Base-by-base conservation (phyloP, 176 grass and related monocot species). In the Neostapfia colusana region DNA sequence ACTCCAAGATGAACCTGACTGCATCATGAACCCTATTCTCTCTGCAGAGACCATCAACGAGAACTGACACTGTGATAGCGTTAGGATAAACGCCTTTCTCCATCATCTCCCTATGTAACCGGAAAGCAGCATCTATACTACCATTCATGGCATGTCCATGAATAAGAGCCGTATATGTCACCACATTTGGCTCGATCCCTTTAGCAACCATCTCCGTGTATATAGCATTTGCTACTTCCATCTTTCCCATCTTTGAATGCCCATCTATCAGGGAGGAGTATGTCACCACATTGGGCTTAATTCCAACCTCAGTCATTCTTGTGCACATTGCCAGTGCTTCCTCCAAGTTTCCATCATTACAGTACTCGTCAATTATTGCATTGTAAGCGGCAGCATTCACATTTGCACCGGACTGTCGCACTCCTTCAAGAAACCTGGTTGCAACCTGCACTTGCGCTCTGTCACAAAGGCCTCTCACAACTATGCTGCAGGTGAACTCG, bases 181-280 rank as follows among this genome's bases (percentile, higher is more conserved):
- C 64, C 45, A 83, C 81, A 84, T 88, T 84, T 64, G 86, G 86
- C 50, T 75, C 16, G 2, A 75, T 48, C 36, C 86, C 86, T 79
- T 88, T 84, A 37, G 86, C 75, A 24, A 88, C 48, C 86, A 88
- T 88, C 70, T 88, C 86, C 5, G 75, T 84, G 86, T 70, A 88
- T 75, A 84, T 75, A 74, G 86, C 86, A 70, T 68, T 79, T 84
- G 86, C 86, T 75, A 79, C 56, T 83, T 88, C 63, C 43, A 79
- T 88, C 76, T 83, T 79, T 16, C 80, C 80, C 37, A 69, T 37
- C 70, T 81, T 81, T 4, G 81, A 81, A 48, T 85, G 77, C 25
- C 87, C 87, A 15, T 85, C 77, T 81, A 89, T 81, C 82, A 89
- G 77, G 56, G 86, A 88, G 56, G 87, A 77, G 67, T 81, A 89